Percentiles rank a stretch among this genome's conserved stretches.
Conservation (phyloP, 192 early-diverging fungal genomes). For the Backusella luteola region DNA sequence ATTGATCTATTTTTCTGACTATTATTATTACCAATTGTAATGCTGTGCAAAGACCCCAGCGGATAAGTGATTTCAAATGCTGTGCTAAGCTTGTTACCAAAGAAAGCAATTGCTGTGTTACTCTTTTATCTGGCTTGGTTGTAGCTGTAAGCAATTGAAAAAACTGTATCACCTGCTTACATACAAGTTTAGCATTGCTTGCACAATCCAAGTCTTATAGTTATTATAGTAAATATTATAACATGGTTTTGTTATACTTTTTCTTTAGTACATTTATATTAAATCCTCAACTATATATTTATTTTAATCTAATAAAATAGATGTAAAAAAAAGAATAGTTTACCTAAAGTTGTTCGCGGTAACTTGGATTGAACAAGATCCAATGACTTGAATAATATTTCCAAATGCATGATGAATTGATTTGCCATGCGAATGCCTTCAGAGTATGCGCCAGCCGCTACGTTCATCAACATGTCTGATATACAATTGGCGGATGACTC, state of each 20-base stretch:
- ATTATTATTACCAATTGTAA: slow-evolving; percentile 66
- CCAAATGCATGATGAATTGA: slow-evolving; percentile 78
- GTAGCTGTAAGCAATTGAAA: slow-evolving; percentile 84
- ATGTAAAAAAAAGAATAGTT: neutral
- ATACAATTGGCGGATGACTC: slow-evolving; percentile 86
- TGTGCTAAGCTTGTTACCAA: slow-evolving; percentile 89
- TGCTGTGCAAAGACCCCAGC: slow-evolving; percentile 82
- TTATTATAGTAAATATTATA: slow-evolving; percentile 3
- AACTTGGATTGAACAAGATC: slow-evolving; percentile 45
- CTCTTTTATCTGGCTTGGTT: slow-evolving; percentile 46
- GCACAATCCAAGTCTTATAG: slow-evolving; percentile 57
- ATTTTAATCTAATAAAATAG: neutral
- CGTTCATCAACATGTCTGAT: slow-evolving; percentile 80
- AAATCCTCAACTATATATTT: neutral
- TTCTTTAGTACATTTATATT: slow-evolving; percentile 3
- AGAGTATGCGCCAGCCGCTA: slow-evolving; percentile 65
- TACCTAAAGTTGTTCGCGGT: neutral
- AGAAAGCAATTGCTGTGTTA: slow-evolving; percentile 84
- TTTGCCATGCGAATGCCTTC: slow-evolving; percentile 72
- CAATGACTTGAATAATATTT: slow-evolving; percentile 74
- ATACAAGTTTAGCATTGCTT: slow-evolving; percentile 88
- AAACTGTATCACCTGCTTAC: slow-evolving; percentile 89
- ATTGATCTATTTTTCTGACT: neutral
- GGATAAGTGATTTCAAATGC: slow-evolving; percentile 85
- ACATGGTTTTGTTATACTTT: neutral